Evolutionary conservation across 768 basidiomycete genomes (phyloP), one percentile per base, ranked within the genome.

Genomic region (Phaeolepiota aurea): DNA sequence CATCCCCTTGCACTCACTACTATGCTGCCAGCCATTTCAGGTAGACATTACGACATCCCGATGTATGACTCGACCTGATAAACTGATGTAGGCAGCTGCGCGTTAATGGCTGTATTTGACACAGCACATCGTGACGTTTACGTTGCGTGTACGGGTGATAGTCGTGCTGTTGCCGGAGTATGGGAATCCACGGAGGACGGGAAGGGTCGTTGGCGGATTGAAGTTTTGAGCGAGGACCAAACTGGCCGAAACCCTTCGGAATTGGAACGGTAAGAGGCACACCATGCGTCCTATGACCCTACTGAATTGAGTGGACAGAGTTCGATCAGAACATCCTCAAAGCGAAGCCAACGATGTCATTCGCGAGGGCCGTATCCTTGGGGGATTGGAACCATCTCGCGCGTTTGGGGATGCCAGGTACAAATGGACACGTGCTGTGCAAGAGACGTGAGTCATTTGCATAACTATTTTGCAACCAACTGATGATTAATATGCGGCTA

Each of bases 141-240:
- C 51, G 79, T 98, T 22, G 94, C 94, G 5, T 81, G 82, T 49
- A 82, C 91, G 3, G 96, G 96, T 0, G 96, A 99, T 56, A 87
- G 88, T 54, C 77, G 96, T 36, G 96, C 96, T 10, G 91, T 99
- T 4, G 93, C 94, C 15, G 96, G 96, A 14, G 75, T 89, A 25
- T 93, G 87, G 85, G 81, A 88, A 47, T 72, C 77, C 38, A 71
- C 71, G 3, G 60, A 57, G 2, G 74, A 80, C 46, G 81, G 78
- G 3, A 65, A 70, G 39, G 87, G 87, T 9, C 71, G 68, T 39
- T 99, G 96, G 96, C 76, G 81, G 34, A 85, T 92, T 20, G 90
- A 96, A 56, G 88, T 88, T n/a, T 69, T 99, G 46, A 89, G 77
- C 20, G 91, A 97, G 59, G 96, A 98, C 55, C 93, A 97, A 66